Evolutionary conservation across 2,329 filamentous ascomycete genomes (phyloP).

Genomic region (Moelleriella libera): DNA sequence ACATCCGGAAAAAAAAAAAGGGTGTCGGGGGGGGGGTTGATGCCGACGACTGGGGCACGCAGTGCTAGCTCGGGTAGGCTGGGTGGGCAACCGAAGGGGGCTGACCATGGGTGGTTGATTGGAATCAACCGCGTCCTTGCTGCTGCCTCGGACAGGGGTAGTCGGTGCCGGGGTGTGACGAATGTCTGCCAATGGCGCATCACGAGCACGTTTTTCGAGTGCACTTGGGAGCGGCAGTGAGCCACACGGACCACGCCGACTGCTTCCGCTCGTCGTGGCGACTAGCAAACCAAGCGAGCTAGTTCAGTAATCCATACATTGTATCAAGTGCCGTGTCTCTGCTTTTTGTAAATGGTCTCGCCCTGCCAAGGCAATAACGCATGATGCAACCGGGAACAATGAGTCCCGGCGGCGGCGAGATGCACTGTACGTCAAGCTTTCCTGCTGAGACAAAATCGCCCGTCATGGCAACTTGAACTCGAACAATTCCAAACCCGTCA

Average conservation of each 20-base stretch:
- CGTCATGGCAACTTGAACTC: conserved; percentile 40
- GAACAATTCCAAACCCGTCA: conserved; percentile 47
- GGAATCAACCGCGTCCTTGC: background rate
- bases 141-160: background rate
- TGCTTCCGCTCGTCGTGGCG: too few species aligned
- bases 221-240: too few species aligned
- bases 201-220: background rate
- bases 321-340: background rate
- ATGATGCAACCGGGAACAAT: too few species aligned
- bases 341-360: too few species aligned
- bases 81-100: background rate
- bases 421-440: background rate
- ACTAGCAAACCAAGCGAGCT: too few species aligned
- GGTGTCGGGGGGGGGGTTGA: too few species aligned
- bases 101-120: background rate
- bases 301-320: background rate
- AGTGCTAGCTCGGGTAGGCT: background rate
- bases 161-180: background rate
- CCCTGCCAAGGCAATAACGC: too few species aligned
- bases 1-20: background rate
- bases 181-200: background rate
- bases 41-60: too few species aligned
- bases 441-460: background rate
- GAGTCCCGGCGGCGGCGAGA: too few species aligned
- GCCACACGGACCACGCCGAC: too few species aligned